Conservation (phyloP, 169 alveolate genomes). For the Plasmodium coatneyi region DNA sequence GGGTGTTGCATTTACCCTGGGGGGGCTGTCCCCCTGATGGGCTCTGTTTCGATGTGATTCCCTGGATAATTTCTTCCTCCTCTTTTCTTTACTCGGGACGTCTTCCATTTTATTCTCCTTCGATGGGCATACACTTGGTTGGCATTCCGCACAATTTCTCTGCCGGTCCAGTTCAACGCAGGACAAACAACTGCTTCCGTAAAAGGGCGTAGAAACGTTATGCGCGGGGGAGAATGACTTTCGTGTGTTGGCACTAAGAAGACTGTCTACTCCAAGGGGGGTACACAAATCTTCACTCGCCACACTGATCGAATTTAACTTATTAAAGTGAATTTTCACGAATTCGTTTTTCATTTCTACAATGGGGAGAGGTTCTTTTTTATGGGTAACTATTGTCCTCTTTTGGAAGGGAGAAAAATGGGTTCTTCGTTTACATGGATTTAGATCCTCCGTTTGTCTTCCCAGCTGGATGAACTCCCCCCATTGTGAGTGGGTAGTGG, state of each 20-base stretch:
- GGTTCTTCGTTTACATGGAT: background rate
- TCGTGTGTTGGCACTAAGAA: background rate
- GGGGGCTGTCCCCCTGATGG: background rate
- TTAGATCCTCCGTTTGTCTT: background rate
- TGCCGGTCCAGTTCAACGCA: background rate
- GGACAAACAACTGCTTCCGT: background rate
- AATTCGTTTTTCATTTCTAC: background rate
- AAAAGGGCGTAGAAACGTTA: conserved; percentile 3
- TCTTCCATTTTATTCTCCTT: background rate
- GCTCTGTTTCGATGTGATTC: background rate
- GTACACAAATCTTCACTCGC: background rate
- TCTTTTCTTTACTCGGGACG: background rate
- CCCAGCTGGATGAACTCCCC: background rate
- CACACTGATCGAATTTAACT: background rate
- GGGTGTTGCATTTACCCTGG: too few relatives aligned
- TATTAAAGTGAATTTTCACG: background rate
- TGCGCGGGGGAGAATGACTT: conserved; percentile 15
- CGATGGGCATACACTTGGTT: background rate
- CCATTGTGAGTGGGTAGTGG: background rate
- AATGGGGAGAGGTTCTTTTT: background rate
- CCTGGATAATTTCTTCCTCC: background rate
- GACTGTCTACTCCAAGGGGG: background rate
- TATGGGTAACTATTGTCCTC: background rate
- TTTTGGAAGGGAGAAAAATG: background rate
- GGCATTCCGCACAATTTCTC: background rate